A percentile compares a stretch with the other conserved stretches of the same genome.
phyloP scores from a whole-genome alignment of 805 yeast species.

The Yarrowia sp. region DNA sequence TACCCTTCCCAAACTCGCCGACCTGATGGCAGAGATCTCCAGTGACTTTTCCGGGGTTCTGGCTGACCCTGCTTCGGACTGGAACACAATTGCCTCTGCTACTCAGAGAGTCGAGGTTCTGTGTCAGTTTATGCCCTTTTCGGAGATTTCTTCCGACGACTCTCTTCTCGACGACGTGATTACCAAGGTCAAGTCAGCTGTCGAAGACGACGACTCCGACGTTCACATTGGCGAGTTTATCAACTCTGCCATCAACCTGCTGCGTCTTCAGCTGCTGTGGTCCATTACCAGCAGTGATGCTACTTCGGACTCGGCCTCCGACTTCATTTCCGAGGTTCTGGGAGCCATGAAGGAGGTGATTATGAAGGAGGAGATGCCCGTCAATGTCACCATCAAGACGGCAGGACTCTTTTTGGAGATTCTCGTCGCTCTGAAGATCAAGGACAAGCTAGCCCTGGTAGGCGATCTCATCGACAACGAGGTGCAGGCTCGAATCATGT shows the following conservation, averaged over 20 bases:
- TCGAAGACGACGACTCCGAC: neutral
- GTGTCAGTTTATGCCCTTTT: slow-evolving; percentile 6
- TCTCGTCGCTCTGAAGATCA: slow-evolving; percentile 6
- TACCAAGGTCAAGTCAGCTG: neutral
- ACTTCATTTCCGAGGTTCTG: neutral
- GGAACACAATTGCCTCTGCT: neutral
- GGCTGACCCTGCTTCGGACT: neutral
- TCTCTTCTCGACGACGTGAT: neutral
- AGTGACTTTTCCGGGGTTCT: neutral
- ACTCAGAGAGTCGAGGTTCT: slow-evolving; percentile 4
- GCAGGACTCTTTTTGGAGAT: slow-evolving; percentile 4
- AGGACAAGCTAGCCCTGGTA: neutral
- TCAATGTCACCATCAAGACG: neutral
- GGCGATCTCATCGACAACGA: neutral
- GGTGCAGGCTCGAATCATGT: neutral
- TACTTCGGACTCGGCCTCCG: neutral
- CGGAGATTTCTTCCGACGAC: neutral
- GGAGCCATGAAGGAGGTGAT: neutral
- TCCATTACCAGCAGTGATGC: neutral
- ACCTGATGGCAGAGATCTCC: neutral
- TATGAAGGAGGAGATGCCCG: neutral
- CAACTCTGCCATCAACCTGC: slow-evolving; percentile 5
- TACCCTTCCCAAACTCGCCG: slow-evolving; percentile 3
- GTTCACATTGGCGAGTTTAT: neutral
- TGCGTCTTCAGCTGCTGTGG: slow-evolving; percentile 14